These are phyloP conservation scores for Cytospora piceae DNA, from an alignment of 2,329 filamentous ascomycete genomes.

Conservation along the genomic window DNA sequence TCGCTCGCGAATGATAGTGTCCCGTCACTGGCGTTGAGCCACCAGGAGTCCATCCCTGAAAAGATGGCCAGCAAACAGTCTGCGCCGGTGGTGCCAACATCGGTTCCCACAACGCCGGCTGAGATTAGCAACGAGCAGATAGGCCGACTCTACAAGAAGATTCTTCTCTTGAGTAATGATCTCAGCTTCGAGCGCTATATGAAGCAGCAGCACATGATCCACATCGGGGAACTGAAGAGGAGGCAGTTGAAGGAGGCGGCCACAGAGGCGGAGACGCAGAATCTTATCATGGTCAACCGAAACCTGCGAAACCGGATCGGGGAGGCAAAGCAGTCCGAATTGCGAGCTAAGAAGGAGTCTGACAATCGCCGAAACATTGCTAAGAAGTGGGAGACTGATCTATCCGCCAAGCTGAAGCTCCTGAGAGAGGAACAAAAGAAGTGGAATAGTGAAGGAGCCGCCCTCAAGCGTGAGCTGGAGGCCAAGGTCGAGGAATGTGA, in stretches of 20 bases:
- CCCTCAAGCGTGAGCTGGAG: slow-evolving; percentile 61
- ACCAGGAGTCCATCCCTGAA: slow-evolving; percentile 52
- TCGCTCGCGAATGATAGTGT: slow-evolving; percentile 62
- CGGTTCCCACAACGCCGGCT: slow-evolving; percentile 37
- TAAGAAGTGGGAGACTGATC: slow-evolving; percentile 77
- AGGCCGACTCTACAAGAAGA: slow-evolving; percentile 69
- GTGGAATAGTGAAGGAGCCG: slow-evolving; percentile 61
- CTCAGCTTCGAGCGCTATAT: slow-evolving; percentile 83
- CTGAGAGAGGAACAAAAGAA: slow-evolving; percentile 72
- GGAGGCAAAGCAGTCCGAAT: slow-evolving; percentile 71
- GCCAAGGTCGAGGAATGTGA: slow-evolving; percentile 63
- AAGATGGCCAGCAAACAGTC: slow-evolving; percentile 38
- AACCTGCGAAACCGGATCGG: slow-evolving; percentile 73
- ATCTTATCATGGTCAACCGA: slow-evolving; percentile 76
- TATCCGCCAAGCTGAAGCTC: slow-evolving; percentile 66
- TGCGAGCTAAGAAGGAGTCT: slow-evolving; percentile 72
- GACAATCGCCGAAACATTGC: slow-evolving; percentile 72
- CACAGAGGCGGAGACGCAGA: slow-evolving; percentile 80
- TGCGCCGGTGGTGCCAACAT: slow-evolving; percentile 34
- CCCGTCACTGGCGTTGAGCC: slow-evolving; percentile 55
- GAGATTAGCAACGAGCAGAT: slow-evolving; percentile 45
- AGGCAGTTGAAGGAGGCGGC: slow-evolving; percentile 77
- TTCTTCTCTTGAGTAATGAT: slow-evolving; percentile 78
- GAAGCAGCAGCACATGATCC: slow-evolving; percentile 80
- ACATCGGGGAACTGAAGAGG: slow-evolving; percentile 77